A percentile compares a stretch with the other conserved stretches of the same genome.
These are phyloP conservation scores for Heritiera littoralis DNA, from an alignment of 345 rosid genomes.

Conservation along the genomic window DNA sequence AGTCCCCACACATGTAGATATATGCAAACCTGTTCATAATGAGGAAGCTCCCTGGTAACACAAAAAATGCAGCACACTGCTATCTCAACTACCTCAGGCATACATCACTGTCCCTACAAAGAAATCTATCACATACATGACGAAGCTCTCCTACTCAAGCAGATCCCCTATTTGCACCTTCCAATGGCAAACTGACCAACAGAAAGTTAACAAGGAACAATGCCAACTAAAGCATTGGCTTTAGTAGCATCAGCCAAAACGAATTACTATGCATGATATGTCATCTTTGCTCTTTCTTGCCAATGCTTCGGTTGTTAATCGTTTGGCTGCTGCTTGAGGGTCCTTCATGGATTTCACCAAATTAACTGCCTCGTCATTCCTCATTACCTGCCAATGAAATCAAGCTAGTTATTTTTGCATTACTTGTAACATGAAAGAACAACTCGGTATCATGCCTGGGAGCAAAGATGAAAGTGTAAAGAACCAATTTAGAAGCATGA, in stretches of 20 bases:
- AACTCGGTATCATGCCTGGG: not conserved
- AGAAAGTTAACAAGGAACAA: conserved; percentile 19
- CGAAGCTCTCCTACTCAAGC: conserved; percentile 20
- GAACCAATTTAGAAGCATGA: not conserved
- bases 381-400: conserved; percentile 22
- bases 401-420: not conserved
- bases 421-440: not conserved
- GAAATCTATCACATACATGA: conserved; percentile 21
- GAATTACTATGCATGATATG: conserved; percentile 57
- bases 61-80: conserved; percentile 28
- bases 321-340: conserved; percentile 58
- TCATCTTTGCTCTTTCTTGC: conserved; percentile 55
- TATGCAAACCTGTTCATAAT: conserved; percentile 10
- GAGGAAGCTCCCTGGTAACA: conserved; percentile 20
- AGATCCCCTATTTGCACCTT: conserved; percentile 20
- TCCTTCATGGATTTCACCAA: conserved; percentile 50
- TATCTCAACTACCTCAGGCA: conserved; percentile 17
- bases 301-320: conserved; percentile 52
- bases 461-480: too few relatives aligned
- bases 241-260: conserved; percentile 41
- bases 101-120: not conserved
- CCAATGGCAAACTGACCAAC: conserved; percentile 19
- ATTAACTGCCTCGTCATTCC: conserved; percentile 32
- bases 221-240: not conserved
- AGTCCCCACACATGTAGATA: too few relatives aligned